Percentiles rank a stretch among this genome's conserved stretches.
These are phyloP conservation scores for Clarireedia hainanense DNA, from an alignment of 2,329 filamentous ascomycete genomes.

Conservation along the genomic window DNA sequence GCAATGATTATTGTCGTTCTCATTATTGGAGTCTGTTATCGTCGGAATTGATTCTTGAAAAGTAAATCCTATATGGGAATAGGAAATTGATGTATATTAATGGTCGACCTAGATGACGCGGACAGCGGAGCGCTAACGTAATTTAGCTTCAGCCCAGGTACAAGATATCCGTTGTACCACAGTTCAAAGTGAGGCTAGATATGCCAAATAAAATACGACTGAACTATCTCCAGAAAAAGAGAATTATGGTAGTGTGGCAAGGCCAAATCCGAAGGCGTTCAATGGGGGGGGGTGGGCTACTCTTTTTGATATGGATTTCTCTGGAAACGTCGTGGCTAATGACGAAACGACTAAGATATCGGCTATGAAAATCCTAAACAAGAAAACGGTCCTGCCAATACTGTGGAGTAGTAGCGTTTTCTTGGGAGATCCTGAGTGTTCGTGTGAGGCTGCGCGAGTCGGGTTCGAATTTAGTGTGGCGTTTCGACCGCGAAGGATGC, in stretches of 20 bases:
- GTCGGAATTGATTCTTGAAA: background rate
- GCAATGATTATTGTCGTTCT: constrained; percentile 21
- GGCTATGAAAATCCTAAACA: background rate
- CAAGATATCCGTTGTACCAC: background rate
- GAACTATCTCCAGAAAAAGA: background rate
- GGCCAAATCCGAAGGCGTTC: background rate
- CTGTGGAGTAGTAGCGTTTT: background rate
- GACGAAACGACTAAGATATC: constrained; percentile 1
- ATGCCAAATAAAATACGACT: background rate
- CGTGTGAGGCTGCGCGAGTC: background rate
- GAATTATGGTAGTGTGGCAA: background rate
- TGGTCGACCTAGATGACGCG: constrained; percentile 13
- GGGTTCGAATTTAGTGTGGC: background rate
- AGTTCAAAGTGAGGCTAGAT: background rate
- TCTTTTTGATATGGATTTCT: background rate
- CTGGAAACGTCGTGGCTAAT: background rate
- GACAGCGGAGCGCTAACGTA: constrained; percentile 10
- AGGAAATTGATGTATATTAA: constrained; percentile 1
- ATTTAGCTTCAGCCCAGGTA: constrained; percentile 10
- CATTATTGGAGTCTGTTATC: constrained; percentile 16
- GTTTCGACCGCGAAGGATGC: no score
- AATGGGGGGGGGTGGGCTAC: constrained; percentile 1
- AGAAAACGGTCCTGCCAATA: background rate
- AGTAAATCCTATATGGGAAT: background rate
- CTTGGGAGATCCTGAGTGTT: constrained; percentile 4